Base-by-base conservation (phyloP, 345 rosid genomes). In the Populus pruinosa region DNA sequence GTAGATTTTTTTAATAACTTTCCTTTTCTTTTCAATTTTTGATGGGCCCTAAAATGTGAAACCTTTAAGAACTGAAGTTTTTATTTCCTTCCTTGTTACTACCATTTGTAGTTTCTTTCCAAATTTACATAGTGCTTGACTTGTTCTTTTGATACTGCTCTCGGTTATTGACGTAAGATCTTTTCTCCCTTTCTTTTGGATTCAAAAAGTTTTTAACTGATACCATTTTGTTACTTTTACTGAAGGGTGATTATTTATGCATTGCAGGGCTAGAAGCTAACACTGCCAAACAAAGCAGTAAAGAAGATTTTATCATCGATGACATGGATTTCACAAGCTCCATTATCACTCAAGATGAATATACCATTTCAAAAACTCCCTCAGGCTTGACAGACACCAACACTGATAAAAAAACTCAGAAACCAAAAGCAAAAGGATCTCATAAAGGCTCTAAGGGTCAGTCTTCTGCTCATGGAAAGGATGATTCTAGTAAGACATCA, bases 321-420 rank as follows among this genome's bases (percentile, higher is more conserved):
- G 92, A 87, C 63, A 85, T 90, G 89, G 87, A 88, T 80, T 90
- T 91, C 81, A 82, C 77, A 47, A 90, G 95, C 78, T 80, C 85
- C 55, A 82, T 91, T 73, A 90, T 95, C 56, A 79, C 85, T 68
- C 49, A 83, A 72, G 93, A 91, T 77, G 92, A 88, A 69, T 89
- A 83, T 76, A 83, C 76, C 81, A 81, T 88, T 80, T 88, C 92
- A 4, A 93, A 95, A 75, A 74, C 69, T 74, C 86, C 90, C 21
- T 69, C 85, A 38, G 81, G 79, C 53, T 80, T 82, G 36, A 67
- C 56, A 14, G 77, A 79, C 69, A 70, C 78, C 73, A 67, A 75
- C 76, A 83, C 82, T 73, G 62, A 9, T 59, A 41, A 69, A 20
- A 71, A 82, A 55, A 71, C 77, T 0, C 83, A 84, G 75, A 85